Conservation (phyloP, 192 early-diverging fungal species). For the Rhizoclosmatium sp. region DNA sequence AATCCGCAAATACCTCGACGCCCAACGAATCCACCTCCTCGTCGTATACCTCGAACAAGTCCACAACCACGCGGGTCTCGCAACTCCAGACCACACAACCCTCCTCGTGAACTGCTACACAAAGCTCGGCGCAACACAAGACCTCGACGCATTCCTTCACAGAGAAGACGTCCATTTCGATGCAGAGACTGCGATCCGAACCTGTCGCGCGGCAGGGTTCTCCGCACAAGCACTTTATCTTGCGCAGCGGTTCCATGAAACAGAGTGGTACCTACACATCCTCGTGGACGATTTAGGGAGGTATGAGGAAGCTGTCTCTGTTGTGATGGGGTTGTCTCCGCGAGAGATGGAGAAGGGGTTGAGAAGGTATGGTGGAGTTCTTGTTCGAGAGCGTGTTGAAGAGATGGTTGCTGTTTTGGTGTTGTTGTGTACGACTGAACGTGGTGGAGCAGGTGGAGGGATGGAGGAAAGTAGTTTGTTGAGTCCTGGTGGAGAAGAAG, state of each 20-base stretch:
- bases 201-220: constrained; percentile 91
- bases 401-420: constrained; percentile 61
- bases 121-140: constrained; percentile 81
- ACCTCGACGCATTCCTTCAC: constrained; percentile 87
- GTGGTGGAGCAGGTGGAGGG: constrained; percentile 2
- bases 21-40: constrained; percentile 89
- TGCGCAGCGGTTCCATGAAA: constrained; percentile 81
- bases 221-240: constrained; percentile 91
- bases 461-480: background rate
- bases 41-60: constrained; percentile 89
- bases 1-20: constrained; percentile 95
- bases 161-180: constrained; percentile 83
- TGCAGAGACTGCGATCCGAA: constrained; percentile 91
- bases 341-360: constrained; percentile 39
- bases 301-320: constrained; percentile 78
- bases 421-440: constrained; percentile 43
- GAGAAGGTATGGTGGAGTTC: constrained; percentile 50
- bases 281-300: constrained; percentile 88
- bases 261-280: constrained; percentile 88
- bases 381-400: constrained; percentile 55
- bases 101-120: constrained; percentile 97
- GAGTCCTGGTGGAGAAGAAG: constrained; percentile 4
- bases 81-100: constrained; percentile 95
- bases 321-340: constrained; percentile 62
- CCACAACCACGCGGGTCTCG: constrained; percentile 80